Conservation (phyloP, 768 basidiomycete species). For the Podaxis sp. region DNA sequence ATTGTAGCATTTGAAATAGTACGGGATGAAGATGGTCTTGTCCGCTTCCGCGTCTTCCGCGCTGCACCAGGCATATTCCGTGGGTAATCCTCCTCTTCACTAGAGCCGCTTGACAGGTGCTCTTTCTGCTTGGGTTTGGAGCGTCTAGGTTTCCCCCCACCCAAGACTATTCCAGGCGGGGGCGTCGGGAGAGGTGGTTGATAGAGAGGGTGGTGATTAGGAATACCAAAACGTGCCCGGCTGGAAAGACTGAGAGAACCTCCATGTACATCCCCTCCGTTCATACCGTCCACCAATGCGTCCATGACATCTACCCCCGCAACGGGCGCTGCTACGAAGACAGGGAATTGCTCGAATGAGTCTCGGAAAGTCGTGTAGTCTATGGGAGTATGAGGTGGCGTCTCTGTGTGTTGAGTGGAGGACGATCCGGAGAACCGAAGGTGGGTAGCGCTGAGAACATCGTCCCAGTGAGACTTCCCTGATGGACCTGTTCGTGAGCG, state of each 20-base stretch:
- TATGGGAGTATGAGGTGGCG: constrained; percentile 69
- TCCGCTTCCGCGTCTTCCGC: constrained; percentile 33
- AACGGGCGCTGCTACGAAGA: constrained; percentile 74
- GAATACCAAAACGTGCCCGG: constrained; percentile 55
- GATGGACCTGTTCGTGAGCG: constrained; percentile 65
- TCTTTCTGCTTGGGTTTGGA: constrained; percentile 29
- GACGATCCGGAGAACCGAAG: constrained; percentile 65
- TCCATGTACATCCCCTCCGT: constrained; percentile 61
- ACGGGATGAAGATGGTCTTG: constrained; percentile 30
- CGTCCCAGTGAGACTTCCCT: constrained; percentile 42
- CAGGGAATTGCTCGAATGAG: constrained; percentile 54
- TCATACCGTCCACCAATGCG: constrained; percentile 88
- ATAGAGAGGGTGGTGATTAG: constrained; percentile 71
- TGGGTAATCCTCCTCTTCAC: constrained; percentile 51
- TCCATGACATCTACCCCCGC: constrained; percentile 86
- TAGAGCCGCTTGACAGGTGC: constrained; percentile 45
- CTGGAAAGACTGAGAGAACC: constrained; percentile 40
- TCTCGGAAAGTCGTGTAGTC: constrained; percentile 42
- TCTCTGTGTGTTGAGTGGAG: constrained; percentile 68
- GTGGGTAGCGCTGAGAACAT: constrained; percentile 44
- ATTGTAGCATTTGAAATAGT: constrained; percentile 24
- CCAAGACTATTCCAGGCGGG: constrained; percentile 76
- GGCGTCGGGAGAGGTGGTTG: constrained; percentile 84
- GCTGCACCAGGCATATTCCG: constrained; percentile 26
- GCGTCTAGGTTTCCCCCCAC: constrained; percentile 43